phyloP scores from a whole-genome alignment of 495 filamentous ascomycete genomes.

The Xanthoparmelia taractica region DNA sequence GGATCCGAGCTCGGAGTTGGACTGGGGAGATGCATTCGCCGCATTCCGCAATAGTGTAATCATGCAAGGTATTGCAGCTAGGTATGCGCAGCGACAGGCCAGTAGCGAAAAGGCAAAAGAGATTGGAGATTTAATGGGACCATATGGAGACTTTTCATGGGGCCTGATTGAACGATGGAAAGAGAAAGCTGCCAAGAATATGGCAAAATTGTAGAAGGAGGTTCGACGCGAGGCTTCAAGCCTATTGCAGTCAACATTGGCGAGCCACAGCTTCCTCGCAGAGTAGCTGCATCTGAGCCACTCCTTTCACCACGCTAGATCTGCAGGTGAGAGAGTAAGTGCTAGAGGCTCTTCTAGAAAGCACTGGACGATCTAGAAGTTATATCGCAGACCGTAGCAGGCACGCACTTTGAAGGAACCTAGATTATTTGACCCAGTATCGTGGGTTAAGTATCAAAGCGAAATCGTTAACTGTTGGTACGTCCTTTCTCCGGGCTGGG shows the following conservation, averaged over 20 bases:
- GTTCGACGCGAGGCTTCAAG: slow-evolving; percentile 4
- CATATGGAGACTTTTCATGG: slow-evolving; percentile 72
- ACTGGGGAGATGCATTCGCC: slow-evolving; percentile 64
- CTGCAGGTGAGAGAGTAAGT: slow-evolving; percentile 9
- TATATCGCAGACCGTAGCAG: background rate
- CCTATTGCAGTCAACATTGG: slow-evolving; percentile 14
- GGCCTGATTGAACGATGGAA: slow-evolving; percentile 48
- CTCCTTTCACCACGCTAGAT: slow-evolving; percentile 8
- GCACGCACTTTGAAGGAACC: background rate
- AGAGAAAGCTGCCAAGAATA: slow-evolving; percentile 28
- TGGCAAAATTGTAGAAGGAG: slow-evolving; percentile 44
- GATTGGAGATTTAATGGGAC: slow-evolving; percentile 56
- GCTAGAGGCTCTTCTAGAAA: slow-evolving; percentile 13
- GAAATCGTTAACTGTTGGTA: background rate
- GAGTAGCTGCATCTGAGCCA: slow-evolving; percentile 12
- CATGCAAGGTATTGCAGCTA: slow-evolving; percentile 88
- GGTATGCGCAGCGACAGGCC: slow-evolving; percentile 77
- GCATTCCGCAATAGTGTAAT: slow-evolving; percentile 62
- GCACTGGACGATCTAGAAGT: slow-evolving; percentile 3
- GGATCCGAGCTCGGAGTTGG: slow-evolving; percentile 48
- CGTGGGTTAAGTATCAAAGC: background rate
- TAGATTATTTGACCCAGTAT: background rate
- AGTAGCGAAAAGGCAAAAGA: slow-evolving; percentile 73
- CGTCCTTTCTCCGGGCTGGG: background rate
- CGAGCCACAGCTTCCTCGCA: slow-evolving; percentile 11